Evolutionary conservation across 768 basidiomycete genomes (phyloP), one percentile per base, ranked within the genome.

Genomic region (Mycena latifolia): DNA sequence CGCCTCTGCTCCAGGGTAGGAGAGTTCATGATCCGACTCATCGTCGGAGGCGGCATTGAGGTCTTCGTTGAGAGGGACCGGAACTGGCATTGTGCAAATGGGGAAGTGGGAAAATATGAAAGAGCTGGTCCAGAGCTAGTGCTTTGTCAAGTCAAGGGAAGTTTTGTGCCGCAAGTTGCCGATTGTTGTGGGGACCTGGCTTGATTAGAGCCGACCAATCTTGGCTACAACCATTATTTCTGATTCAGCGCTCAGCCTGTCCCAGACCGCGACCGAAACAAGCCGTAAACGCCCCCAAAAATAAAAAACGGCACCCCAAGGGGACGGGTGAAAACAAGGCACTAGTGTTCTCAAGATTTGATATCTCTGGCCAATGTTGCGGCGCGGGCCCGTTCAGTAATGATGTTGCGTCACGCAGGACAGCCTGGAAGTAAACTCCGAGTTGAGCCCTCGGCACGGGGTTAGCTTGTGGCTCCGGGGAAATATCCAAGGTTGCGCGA

Each of bases 11-110:
- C n/a, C n/a, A n/a, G n/a, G n/a, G n/a, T n/a, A n/a, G n/a, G n/a
- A 22, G 27, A 48, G 25, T 58, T 66, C 71, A 31, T 27, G 52
- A 9, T 76, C 74, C 10, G 83, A 81, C 24, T 78, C 84, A 1
- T 81, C 77, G 62, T 84, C 82, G 22, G 81, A 83, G 57, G n/a
- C 20, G 35, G 45, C 18, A 25, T 35, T 45, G 22, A 67, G 70
- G 31, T 82, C 80, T 69, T 79, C 77, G 65, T 77, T 77, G 10
- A 63, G 67, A 59, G 55, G 57, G 11, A 31, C 37, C 12, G 67
- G 58, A 33, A 48, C n/a, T 17, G 53, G 35, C 65, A 52, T 55
- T 11, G 27, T 33, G 1, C 17, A 22, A 35, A 25, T 48, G 35
- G 25, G 5, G 17, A 45, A 28, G 29, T 5, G 41, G 5, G 3